Evolutionary conservation across 495 filamentous ascomycete genomes (phyloP).

Genomic region (Penicillium nucicola): DNA sequence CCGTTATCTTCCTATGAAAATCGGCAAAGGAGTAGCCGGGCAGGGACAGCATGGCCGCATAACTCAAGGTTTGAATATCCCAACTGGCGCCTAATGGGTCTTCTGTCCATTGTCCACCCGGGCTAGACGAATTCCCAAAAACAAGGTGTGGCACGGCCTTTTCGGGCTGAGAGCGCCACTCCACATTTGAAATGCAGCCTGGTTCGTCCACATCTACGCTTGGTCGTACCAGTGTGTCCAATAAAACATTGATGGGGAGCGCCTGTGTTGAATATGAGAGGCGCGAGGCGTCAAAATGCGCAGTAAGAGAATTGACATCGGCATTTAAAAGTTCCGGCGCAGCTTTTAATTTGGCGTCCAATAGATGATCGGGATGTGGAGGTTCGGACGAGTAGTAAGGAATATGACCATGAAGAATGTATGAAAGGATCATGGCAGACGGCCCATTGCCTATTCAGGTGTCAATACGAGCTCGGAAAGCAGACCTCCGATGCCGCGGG

Average conservation of each 20-base stretch:
- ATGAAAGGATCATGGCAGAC: slow-evolving; percentile 64
- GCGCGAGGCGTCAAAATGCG: slow-evolving; percentile 59
- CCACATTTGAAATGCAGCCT: slow-evolving; percentile 46
- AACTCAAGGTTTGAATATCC: slow-evolving; percentile 60
- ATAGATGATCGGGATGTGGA: slow-evolving; percentile 58
- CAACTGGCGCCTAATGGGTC: slow-evolving; percentile 52
- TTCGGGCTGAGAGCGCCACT: slow-evolving; percentile 52
- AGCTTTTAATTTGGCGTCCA: slow-evolving; percentile 52
- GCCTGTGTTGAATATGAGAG: slow-evolving; percentile 65
- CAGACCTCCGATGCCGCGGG: too few relatives aligned
- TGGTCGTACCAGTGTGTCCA: slow-evolving; percentile 64
- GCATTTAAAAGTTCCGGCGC: slow-evolving; percentile 43
- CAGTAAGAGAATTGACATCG: slow-evolving; percentile 48
- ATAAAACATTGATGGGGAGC: slow-evolving; percentile 59
- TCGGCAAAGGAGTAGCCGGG: slow-evolving; percentile 61
- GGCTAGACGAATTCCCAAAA: slow-evolving; percentile 49
- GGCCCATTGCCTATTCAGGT: slow-evolving; percentile 55
- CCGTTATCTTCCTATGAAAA: slow-evolving; percentile 43
- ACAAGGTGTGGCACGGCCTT: slow-evolving; percentile 57
- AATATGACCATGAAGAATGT: slow-evolving; percentile 63
- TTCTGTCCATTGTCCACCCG: slow-evolving; percentile 66
- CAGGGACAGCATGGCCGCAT: slow-evolving; percentile 63
- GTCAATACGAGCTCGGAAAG: background rate
- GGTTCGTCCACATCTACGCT: slow-evolving; percentile 59
- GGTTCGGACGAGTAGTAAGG: slow-evolving; percentile 53